Conservation (phyloP, 768 basidiomycete species). For the Antrodiella citrinella region DNA sequence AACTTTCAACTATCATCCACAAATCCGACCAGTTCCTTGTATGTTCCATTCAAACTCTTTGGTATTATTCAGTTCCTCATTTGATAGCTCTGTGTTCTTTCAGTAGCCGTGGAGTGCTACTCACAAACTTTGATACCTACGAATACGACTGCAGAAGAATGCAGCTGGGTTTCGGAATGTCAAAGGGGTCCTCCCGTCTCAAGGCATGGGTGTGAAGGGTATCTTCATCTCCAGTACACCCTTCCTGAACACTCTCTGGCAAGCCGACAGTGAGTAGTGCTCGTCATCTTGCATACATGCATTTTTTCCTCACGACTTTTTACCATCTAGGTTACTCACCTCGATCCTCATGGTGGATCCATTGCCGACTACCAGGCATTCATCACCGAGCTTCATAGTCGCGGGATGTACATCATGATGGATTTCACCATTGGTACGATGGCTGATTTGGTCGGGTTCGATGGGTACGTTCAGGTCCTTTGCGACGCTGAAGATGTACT, state of each 20-base stretch:
- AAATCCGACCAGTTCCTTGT: too few relatives aligned
- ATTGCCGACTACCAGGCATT: constrained; percentile 69
- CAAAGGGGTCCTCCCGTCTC: constrained; percentile 63
- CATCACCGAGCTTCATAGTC: constrained; percentile 69
- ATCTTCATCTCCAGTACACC: constrained; percentile 92
- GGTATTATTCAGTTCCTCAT: too few relatives aligned
- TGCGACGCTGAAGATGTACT: too few relatives aligned
- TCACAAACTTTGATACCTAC: constrained; percentile 68
- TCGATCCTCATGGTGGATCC: constrained; percentile 89
- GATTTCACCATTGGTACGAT: constrained; percentile 96
- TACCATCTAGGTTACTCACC: constrained; percentile 73
- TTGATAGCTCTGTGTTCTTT: too few relatives aligned
- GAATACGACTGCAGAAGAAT: constrained; percentile 87
- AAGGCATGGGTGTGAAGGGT: constrained; percentile 78
- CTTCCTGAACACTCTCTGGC: constrained; percentile 96
- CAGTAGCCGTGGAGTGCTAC: too few relatives aligned
- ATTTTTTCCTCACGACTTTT: constrained; percentile 6
- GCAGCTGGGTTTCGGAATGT: constrained; percentile 82
- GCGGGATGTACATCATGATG: constrained; percentile 86
- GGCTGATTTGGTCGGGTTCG: constrained; percentile 78
- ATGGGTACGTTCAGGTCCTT: constrained; percentile 74
- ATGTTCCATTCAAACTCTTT: too few relatives aligned
- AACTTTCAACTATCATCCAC: too few relatives aligned
- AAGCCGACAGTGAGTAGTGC: constrained; percentile 75
- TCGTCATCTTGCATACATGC: not conserved